Evolutionary conservation across 2,329 filamentous ascomycete species (phyloP).

Genomic region (Sporothrix pallida): DNA sequence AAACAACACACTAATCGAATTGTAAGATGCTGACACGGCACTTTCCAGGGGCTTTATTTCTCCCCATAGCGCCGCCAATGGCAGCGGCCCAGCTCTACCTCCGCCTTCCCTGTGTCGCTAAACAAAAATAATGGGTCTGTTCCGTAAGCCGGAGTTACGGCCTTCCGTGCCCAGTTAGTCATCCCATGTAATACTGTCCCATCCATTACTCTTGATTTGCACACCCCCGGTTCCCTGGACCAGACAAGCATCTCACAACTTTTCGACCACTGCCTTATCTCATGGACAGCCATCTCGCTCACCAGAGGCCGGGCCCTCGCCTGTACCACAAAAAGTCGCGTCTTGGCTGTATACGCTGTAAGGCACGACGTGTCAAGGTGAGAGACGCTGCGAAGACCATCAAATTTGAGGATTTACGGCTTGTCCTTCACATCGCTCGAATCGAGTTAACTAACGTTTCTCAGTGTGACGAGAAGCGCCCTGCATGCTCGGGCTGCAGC

Average conservation of each 20-base stretch:
- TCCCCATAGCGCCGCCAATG: not conserved
- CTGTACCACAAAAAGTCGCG: constrained; percentile 46
- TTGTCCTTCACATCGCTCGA: too few species aligned
- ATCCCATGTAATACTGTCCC: too few species aligned
- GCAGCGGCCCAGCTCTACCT: not conserved
- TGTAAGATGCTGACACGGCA: not conserved
- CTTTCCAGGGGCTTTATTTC: not conserved
- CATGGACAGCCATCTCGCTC: constrained; percentile 1
- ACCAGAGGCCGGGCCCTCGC: constrained; percentile 37
- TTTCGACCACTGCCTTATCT: too few species aligned
- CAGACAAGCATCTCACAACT: too few species aligned
- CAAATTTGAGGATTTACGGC: too few species aligned
- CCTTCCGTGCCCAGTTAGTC: too few species aligned
- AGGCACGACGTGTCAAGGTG: constrained; percentile 44
- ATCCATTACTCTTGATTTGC: too few species aligned
- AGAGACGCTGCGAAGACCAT: not conserved
- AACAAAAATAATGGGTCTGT: not conserved
- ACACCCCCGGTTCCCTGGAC: too few species aligned
- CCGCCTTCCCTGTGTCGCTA: not conserved
- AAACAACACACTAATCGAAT: too few species aligned
- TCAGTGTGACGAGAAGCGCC: constrained; percentile 41
- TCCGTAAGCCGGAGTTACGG: not conserved
- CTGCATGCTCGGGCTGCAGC: constrained; percentile 40
- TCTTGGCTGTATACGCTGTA: constrained; percentile 44
- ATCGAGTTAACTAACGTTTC: not conserved